Evolutionary conservation across 169 alveolate species (phyloP), one percentile per base, ranked within the genome.

Genomic region (Nephromyces sp.): DNA sequence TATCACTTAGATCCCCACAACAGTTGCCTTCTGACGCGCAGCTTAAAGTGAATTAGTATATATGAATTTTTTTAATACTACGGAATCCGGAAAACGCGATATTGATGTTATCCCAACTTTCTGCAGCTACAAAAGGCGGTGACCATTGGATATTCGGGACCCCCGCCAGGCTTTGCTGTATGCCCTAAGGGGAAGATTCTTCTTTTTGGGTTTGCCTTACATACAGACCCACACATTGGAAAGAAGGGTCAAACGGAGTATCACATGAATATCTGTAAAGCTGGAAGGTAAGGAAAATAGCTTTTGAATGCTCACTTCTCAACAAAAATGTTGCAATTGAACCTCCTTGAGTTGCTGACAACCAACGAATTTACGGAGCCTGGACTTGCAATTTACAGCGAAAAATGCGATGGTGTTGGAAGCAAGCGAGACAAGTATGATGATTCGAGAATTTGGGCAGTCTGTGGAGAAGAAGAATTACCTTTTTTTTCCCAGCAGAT

Each of bases 101-200:
- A n/a, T 15, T 43, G 57, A 15, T 15, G 15, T 15, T 15, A 5
- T 27, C 21, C 43, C 21, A 4, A 6, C 31, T 2, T 25, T 35
- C 25, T 61, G 3, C 70, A 71, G 77, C 77, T 71, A 32, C 31
- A 27, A 3, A 21, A 6, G 25, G 66, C 62, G 32, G 35, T 71
- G 3, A 29, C 28, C 30, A 66, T 71, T 0, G 62, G 66, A 3
- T 71, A 71, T 70, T 61, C 77, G 2, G 77, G 77, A 21, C 70
- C 77, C 21, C 63, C 77, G 6, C 77, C 77, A 1, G 77, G 77
- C 0, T 71, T 71, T 31, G 77, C 66, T 5, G 57, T 35, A 24
- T 71, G 77, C 34, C 77, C 77, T 2, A 30, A 21, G 70, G 70
- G 70, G 32, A 57, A 53, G 24, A 33, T 52, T 4, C 52, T 71